Conservation (phyloP, 768 basidiomycete species). For the Collybia mongolica region DNA sequence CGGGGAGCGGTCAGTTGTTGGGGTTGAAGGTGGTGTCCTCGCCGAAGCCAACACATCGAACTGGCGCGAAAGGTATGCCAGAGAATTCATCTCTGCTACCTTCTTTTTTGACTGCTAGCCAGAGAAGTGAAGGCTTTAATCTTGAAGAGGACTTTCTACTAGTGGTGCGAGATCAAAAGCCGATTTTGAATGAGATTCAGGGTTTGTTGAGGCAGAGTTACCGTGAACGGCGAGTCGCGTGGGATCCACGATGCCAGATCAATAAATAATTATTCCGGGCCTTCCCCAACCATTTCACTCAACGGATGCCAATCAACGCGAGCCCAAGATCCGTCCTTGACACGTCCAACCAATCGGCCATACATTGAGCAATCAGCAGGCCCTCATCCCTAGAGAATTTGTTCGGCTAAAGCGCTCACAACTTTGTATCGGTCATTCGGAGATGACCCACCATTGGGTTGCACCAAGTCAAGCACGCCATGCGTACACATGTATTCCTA, state of each 20-base stretch:
- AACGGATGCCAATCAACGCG: background rate
- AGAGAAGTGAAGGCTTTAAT: constrained; percentile 1
- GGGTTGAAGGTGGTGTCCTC: constrained; percentile 58
- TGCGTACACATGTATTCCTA: no score
- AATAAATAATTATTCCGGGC: constrained; percentile 8
- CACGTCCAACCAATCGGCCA: background rate
- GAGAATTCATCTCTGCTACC: constrained; percentile 65
- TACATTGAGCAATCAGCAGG: no score
- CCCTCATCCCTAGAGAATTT: no score
- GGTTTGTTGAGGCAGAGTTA: constrained; percentile 3
- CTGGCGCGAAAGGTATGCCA: constrained; percentile 77
- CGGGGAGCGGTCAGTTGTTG: constrained; percentile 35
- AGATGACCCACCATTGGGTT: no score
- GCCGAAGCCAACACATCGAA: constrained; percentile 73
- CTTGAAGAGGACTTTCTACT: constrained; percentile 1
- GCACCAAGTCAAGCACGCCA: no score
- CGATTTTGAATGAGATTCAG: constrained; percentile 3
- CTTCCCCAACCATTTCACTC: constrained; percentile 9
- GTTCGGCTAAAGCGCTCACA: no score
- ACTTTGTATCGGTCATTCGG: no score
- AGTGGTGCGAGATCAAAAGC: constrained; percentile 9
- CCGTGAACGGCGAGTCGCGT: constrained; percentile 3
- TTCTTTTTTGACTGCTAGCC: constrained; percentile 9
- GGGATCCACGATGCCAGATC: constrained; percentile 5
- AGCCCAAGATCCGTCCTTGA: constrained; percentile 10